phyloP scores from a whole-genome alignment of 2,329 filamentous ascomycete species.

The Ophiostoma sp. region DNA sequence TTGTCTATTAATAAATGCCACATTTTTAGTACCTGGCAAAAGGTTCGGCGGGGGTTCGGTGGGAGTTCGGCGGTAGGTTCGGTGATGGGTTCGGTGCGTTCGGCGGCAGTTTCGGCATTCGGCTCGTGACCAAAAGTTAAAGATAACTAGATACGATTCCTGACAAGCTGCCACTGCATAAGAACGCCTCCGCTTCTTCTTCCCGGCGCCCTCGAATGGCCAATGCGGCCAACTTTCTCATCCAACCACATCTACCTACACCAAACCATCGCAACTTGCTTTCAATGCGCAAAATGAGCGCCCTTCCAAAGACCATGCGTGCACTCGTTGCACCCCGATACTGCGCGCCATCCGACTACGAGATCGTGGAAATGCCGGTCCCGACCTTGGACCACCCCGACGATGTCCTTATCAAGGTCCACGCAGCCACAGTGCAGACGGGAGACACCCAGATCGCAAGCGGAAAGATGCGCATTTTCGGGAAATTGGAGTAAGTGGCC shows the following conservation, averaged over 20 bases:
- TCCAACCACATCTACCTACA: background rate
- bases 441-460: constrained; percentile 39
- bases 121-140: background rate
- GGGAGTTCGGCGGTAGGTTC: background rate
- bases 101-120: background rate
- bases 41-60: background rate
- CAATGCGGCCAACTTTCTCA: background rate
- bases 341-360: constrained; percentile 37
- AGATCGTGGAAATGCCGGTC: constrained; percentile 44
- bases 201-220: background rate
- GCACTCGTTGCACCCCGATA: constrained; percentile 45
- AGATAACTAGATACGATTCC: background rate
- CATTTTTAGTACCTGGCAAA: background rate
- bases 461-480: constrained; percentile 32
- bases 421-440: constrained; percentile 40
- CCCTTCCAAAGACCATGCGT: constrained; percentile 41
- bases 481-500: constrained; percentile 5
- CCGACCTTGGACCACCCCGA: constrained; percentile 46
- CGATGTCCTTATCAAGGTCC: constrained; percentile 46
- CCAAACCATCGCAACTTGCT: background rate
- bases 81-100: background rate
- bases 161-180: background rate
- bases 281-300: background rate
- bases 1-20: background rate
- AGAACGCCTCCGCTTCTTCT: background rate